These are phyloP conservation scores for Colletotrichum cuscutae DNA, from an alignment of 2,329 filamentous ascomycete species.

Conservation along the genomic window DNA sequence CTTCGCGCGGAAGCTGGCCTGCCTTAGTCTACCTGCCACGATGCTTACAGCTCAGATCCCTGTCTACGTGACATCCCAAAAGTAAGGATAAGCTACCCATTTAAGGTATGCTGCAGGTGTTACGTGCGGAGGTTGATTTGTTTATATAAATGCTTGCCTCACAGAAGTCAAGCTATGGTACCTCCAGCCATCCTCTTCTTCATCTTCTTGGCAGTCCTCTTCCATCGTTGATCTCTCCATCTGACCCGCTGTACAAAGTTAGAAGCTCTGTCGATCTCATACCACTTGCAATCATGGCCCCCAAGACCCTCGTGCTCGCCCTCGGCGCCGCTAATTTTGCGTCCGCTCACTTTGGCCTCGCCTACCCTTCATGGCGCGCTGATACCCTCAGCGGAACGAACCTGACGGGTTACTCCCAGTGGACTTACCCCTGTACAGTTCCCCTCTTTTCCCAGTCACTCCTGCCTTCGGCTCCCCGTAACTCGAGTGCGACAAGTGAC, in stretches of 20 bases:
- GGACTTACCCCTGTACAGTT: conserved; percentile 61
- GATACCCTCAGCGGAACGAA: conserved; percentile 54
- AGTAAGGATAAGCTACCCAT: conserved; percentile 16
- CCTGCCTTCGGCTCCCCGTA: not conserved
- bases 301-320: conserved; percentile 44
- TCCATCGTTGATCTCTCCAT: not conserved
- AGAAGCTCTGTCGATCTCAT: not conserved
- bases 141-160: conserved; percentile 12
- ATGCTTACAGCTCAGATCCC: conserved; percentile 12
- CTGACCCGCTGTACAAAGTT: not conserved
- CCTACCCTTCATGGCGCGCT: conserved; percentile 60
- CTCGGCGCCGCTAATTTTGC: conserved; percentile 50
- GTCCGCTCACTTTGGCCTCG: conserved; percentile 59
- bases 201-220: not conserved
- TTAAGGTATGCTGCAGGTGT: not conserved
- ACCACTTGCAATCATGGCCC: conserved; percentile 42
- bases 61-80: not conserved
- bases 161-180: not conserved
- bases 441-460: not conserved
- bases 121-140: not conserved
- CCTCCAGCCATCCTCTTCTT: not conserved
- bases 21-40: not conserved
- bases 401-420: conserved; percentile 57
- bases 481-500: not conserved
- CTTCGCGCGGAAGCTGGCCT: not conserved